Percentiles rank a stretch among this genome's conserved stretches.
These are phyloP conservation scores for Cyberlindnera americana DNA, from an alignment of 805 yeast species.

Conservation along the genomic window DNA sequence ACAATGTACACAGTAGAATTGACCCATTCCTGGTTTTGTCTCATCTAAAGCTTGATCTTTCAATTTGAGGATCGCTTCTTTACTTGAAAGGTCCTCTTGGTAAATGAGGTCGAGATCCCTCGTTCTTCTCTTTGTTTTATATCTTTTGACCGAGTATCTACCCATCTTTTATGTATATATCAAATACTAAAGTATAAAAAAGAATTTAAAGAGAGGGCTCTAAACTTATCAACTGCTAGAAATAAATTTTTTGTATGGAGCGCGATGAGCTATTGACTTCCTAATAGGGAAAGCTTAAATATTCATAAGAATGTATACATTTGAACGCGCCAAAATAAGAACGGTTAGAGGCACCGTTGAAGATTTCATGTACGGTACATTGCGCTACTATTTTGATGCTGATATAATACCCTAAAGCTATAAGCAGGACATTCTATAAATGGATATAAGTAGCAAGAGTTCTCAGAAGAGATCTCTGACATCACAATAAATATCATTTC, in stretches of 20 bases:
- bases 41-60: constrained; percentile 87
- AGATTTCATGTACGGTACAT: not conserved
- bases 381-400: no score
- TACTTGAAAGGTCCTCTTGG: constrained; percentile 58
- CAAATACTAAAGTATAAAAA: not conserved
- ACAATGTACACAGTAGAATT: constrained; percentile 91
- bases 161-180: constrained; percentile 53
- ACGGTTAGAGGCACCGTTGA: constrained; percentile 9
- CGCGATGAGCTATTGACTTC: constrained; percentile 9
- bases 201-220: no score
- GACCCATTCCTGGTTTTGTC: constrained; percentile 90
- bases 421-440: no score
- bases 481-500: no score
- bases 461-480: no score
- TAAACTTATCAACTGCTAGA: not conserved
- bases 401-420: no score
- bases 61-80: constrained; percentile 58
- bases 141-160: constrained; percentile 78
- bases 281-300: not conserved
- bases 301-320: no score
- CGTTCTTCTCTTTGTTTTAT: constrained; percentile 85
- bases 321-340: no score
- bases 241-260: constrained; percentile 7
- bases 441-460: no score
- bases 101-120: constrained; percentile 82